These are phyloP conservation scores for Diospyros kaki DNA, from an alignment of 148 eudicot genomes.

Conservation along the genomic window DNA sequence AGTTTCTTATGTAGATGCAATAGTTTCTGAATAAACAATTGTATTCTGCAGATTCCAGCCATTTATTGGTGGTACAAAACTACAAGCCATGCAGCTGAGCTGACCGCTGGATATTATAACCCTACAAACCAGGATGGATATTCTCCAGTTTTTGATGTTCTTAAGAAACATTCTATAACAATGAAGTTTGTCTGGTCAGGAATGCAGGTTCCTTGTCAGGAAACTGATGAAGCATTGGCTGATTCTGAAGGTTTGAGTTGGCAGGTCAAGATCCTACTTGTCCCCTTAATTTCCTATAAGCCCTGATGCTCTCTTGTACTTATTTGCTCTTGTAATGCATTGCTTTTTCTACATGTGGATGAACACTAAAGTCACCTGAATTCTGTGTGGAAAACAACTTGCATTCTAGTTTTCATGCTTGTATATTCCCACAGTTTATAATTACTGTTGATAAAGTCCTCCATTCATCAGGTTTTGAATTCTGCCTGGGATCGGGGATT, in stretches of 20 bases:
- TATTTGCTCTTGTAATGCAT: neutral
- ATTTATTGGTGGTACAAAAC: conserved; percentile 73
- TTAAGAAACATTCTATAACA: conserved; percentile 47
- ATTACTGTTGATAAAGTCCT: neutral
- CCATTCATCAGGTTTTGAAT: conserved; percentile 43
- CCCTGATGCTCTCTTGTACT: neutral
- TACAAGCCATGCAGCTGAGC: conserved; percentile 72
- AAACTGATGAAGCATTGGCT: conserved; percentile 43
- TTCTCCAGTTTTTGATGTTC: conserved; percentile 40
- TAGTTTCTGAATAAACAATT: neutral
- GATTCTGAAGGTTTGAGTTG: conserved; percentile 65
- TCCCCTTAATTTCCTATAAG: neutral
- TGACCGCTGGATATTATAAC: conserved; percentile 65
- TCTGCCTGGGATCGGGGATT: conserved; percentile 67
- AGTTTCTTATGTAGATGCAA: neutral
- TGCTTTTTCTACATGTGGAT: neutral
- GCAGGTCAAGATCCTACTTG: conserved; percentile 48
- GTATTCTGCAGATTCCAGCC: conserved; percentile 48
- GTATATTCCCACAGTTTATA: too few relatives aligned
- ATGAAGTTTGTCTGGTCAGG: conserved; percentile 41
- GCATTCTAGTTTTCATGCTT: neutral
- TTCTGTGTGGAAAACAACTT: neutral
- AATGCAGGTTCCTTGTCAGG: conserved; percentile 34
- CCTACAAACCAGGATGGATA: conserved; percentile 62
- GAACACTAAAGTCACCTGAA: neutral